phyloP scores from a whole-genome alignment of 257 asterid species.

The Ophiorrhiza pumila region DNA sequence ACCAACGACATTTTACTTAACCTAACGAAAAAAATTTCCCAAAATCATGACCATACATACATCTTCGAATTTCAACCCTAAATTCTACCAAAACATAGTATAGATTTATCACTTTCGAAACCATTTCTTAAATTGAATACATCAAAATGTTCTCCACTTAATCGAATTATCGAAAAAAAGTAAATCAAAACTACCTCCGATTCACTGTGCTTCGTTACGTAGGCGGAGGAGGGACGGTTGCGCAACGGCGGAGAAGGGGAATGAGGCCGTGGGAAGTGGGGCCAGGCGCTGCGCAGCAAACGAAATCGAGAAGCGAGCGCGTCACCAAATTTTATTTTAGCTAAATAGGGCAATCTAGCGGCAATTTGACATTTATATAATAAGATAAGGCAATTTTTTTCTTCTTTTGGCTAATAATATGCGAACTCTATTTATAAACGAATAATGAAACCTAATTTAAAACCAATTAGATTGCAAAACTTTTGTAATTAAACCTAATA shows the following conservation, averaged over 20 bases:
- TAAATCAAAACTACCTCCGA: constrained; percentile 2
- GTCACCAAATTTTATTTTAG: too few species aligned
- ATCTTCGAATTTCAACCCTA: background rate
- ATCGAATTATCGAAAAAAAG: background rate
- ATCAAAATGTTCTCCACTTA: background rate
- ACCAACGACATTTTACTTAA: constrained; percentile 3
- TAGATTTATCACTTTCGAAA: background rate
- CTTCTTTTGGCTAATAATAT: too few species aligned
- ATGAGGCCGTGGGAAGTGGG: background rate
- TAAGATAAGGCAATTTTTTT: too few species aligned
- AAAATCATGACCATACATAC: background rate
- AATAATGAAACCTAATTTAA: too few species aligned
- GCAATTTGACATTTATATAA: too few species aligned
- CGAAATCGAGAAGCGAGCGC: constrained; percentile 4
- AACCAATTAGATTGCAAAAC: too few species aligned
- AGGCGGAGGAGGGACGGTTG: background rate
- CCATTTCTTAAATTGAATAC: background rate
- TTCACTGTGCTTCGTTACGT: background rate
- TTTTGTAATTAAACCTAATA: too few species aligned
- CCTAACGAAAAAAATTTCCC: background rate
- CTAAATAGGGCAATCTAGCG: too few species aligned
- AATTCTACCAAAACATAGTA: background rate
- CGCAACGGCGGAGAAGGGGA: background rate
- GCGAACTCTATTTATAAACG: too few species aligned
- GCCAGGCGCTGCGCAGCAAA: background rate